phyloP scores from a whole-genome alignment of 2,329 filamentous ascomycete genomes.

The Arthroderma sp. region DNA sequence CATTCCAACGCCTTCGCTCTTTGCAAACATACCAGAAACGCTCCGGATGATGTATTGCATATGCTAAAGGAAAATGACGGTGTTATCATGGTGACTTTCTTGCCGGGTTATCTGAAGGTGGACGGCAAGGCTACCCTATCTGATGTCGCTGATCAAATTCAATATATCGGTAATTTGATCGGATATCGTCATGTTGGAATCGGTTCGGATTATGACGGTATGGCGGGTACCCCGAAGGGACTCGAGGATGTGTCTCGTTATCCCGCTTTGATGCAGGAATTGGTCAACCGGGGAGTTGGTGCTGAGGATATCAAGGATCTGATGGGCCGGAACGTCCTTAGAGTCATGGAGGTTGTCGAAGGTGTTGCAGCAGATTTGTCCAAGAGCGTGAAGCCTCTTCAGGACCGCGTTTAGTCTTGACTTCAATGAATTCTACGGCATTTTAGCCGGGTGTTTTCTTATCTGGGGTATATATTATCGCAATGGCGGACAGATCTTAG shows the following conservation, averaged over 20 bases:
- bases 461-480: background rate
- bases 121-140: slow-evolving; percentile 57
- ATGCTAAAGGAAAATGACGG: slow-evolving; percentile 62
- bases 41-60: slow-evolving; percentile 69
- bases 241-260: slow-evolving; percentile 78
- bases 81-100: slow-evolving; percentile 85
- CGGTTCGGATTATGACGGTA: slow-evolving; percentile 79
- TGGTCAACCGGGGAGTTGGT: slow-evolving; percentile 60
- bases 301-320: slow-evolving; percentile 63
- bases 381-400: background rate
- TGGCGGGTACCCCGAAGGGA: slow-evolving; percentile 49
- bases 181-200: slow-evolving; percentile 81
- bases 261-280: slow-evolving; percentile 62
- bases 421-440: background rate
- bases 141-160: slow-evolving; percentile 69
- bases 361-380: slow-evolving; percentile 41
- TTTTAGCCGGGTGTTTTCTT: background rate
- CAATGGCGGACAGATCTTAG: background rate
- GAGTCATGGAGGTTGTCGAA: slow-evolving; percentile 75
- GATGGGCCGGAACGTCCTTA: slow-evolving; percentile 65
- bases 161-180: slow-evolving; percentile 68
- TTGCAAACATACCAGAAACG: slow-evolving; percentile 82
- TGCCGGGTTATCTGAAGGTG: slow-evolving; percentile 61
- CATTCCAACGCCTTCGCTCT: slow-evolving; percentile 72
- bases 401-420: slow-evolving; percentile 3